phyloP scores from a whole-genome alignment of 2,329 filamentous ascomycete species.

The Epichloe hybrida region DNA sequence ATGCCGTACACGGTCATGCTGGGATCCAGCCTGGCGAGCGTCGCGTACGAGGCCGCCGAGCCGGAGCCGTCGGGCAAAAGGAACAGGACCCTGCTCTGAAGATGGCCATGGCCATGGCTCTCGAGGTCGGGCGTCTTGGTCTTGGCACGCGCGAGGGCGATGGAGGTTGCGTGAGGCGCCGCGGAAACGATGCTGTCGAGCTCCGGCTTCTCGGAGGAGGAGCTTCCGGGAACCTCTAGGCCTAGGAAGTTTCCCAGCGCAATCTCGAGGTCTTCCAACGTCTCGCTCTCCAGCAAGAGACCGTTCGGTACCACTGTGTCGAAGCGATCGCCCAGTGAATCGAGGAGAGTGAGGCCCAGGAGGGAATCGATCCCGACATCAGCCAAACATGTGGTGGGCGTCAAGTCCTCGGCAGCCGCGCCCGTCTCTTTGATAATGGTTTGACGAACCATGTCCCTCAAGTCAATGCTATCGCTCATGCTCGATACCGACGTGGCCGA shows the following conservation, averaged over 20 bases:
- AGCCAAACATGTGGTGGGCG: background rate
- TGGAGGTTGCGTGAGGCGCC: background rate
- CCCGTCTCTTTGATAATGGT: constrained; percentile 25
- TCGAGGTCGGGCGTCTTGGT: background rate
- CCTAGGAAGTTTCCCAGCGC: too few species aligned
- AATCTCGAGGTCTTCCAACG: too few species aligned
- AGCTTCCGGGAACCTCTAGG: too few species aligned
- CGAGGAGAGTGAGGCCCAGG: constrained; percentile 4
- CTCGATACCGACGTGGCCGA: too few species aligned
- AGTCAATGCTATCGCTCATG: too few species aligned
- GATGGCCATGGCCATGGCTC: too few species aligned
- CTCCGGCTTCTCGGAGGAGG: too few species aligned
- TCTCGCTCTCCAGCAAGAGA: too few species aligned
- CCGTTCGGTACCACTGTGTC: too few species aligned
- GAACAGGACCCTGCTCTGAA: constrained; percentile 7
- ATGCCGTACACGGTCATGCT: constrained; percentile 1
- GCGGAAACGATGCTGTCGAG: background rate
- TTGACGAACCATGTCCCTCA: too few species aligned
- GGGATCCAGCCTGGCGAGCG: background rate
- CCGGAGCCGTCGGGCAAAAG: constrained; percentile 20
- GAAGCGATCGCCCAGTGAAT: background rate
- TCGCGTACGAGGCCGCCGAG: constrained; percentile 15
- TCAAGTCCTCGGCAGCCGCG: background rate
- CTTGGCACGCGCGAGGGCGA: background rate
- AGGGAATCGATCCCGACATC: constrained; percentile 6